These are phyloP conservation scores for Alisma plantagoaquatica DNA, from an alignment of 106 monocot species.

Conservation along the genomic window DNA sequence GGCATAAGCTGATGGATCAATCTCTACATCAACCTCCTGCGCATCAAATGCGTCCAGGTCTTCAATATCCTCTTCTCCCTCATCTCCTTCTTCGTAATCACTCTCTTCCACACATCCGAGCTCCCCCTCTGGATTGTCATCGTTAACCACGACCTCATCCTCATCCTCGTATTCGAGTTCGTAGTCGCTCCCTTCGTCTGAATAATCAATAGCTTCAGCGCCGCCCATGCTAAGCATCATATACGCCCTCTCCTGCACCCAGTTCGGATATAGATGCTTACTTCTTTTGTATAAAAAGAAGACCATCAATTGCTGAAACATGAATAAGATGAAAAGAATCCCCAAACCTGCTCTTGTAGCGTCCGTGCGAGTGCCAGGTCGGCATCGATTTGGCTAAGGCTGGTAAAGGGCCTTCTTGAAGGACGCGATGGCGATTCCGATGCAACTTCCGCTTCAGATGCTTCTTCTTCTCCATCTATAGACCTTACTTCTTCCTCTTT, in stretches of 20 bases:
- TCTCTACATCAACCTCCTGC: conserved; percentile 17
- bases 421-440: conserved; percentile 5
- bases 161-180: conserved; percentile 21
- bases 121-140: conserved; percentile 27
- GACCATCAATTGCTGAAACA: too few relatives aligned
- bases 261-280: too few relatives aligned
- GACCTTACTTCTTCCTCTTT: not conserved
- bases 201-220: conserved; percentile 24
- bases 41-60: conserved; percentile 82
- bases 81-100: conserved; percentile 11
- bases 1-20: conserved; percentile 57
- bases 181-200: conserved; percentile 5
- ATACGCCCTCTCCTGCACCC: conserved; percentile 84
- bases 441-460: conserved; percentile 4
- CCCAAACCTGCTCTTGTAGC: conserved; percentile 78
- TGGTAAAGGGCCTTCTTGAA: conserved; percentile 68
- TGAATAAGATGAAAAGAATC: not conserved
- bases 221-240: conserved; percentile 76
- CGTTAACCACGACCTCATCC: conserved; percentile 8
- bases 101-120: conserved; percentile 25
- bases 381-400: conserved; percentile 87
- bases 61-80: conserved; percentile 52
- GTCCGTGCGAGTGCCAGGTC: conserved; percentile 88
- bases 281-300: too few relatives aligned
- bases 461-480: conserved; percentile 2